Conservation (phyloP, 2,329 filamentous ascomycete genomes). For the Ustulina deusta region DNA sequence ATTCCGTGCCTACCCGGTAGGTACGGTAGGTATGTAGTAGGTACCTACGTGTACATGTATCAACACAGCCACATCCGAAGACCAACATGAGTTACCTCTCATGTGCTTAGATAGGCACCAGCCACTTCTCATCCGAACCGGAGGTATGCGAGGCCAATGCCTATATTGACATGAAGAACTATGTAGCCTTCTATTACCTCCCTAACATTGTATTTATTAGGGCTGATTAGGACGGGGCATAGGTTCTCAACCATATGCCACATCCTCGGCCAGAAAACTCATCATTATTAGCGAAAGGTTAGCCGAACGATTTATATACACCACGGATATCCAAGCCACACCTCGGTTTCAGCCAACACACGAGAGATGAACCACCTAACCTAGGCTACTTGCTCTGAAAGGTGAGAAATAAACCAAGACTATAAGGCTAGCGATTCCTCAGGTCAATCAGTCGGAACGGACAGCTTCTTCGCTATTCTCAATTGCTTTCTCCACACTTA, state of each 20-base stretch:
- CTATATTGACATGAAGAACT: too few relatives aligned
- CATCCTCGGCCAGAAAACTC: not conserved
- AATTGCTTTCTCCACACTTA: not conserved
- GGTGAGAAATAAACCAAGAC: not conserved
- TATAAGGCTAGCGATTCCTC: not conserved
- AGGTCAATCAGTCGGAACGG: not conserved
- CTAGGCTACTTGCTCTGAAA: not conserved
- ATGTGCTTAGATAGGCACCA: too few relatives aligned
- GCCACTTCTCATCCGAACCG: too few relatives aligned
- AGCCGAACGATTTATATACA: not conserved
- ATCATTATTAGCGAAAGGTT: not conserved
- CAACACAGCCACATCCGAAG: not conserved
- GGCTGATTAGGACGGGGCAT: too few relatives aligned
- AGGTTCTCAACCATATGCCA: too few relatives aligned
- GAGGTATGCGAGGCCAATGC: too few relatives aligned
- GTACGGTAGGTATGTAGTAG: too few relatives aligned
- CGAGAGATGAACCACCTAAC: too few relatives aligned
- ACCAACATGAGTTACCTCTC: too few relatives aligned
- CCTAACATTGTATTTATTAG: too few relatives aligned
- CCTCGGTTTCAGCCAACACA: not conserved
- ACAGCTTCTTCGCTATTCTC: not conserved
- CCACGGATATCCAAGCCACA: conserved; percentile 1
- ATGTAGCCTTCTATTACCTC: too few relatives aligned
- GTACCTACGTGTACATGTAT: not conserved
- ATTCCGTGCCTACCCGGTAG: too few relatives aligned